A percentile compares a stretch with the other conserved stretches of the same genome.
Conservation (phyloP, 2,329 filamentous ascomycete species). For the Thermomyces lanuginosus region DNA sequence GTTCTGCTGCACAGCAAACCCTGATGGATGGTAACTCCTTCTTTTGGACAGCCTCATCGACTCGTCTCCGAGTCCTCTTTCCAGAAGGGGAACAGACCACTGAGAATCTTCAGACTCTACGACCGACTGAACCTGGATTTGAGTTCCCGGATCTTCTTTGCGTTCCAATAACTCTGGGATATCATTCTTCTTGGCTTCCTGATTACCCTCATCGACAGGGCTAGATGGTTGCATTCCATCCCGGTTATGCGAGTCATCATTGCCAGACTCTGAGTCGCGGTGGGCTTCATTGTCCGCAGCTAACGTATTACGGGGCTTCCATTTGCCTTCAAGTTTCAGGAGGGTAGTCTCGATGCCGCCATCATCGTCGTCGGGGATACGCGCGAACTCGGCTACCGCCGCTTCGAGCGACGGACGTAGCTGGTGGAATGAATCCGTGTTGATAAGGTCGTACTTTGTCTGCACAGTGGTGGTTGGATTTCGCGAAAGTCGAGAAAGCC, state of each 20-base stretch:
- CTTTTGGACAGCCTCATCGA: too few species aligned
- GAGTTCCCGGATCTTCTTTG: slow-evolving; percentile 14
- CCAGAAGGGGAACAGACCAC: slow-evolving; percentile 58
- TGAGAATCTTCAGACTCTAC: slow-evolving; percentile 57
- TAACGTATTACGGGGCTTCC: too few species aligned
- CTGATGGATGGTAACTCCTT: slow-evolving; percentile 7
- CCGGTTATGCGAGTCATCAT: too few species aligned
- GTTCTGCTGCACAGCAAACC: too few species aligned
- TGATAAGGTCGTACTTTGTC: slow-evolving; percentile 26
- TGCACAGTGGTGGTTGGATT: slow-evolving; percentile 14
- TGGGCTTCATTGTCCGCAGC: too few species aligned
- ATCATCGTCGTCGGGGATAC: slow-evolving; percentile 76
- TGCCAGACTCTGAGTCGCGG: too few species aligned
- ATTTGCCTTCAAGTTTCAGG: slow-evolving; percentile 80
- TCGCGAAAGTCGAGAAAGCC: slow-evolving; percentile 7
- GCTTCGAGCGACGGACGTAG: slow-evolving; percentile 62
- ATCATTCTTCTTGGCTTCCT: slow-evolving; percentile 7
- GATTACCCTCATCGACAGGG: too few species aligned
- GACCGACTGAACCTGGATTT: slow-evolving; percentile 27
- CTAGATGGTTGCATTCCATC: too few species aligned
- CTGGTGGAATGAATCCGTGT: slow-evolving; percentile 40
- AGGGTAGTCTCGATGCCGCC: slow-evolving; percentile 86
- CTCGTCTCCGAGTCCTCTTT: slow-evolving; percentile 41
- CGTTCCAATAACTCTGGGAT: slow-evolving; percentile 14
- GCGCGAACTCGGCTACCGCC: slow-evolving; percentile 71